Conservation (phyloP, 2,329 filamentous ascomycete species). For the Pseudocercospora vitis region DNA sequence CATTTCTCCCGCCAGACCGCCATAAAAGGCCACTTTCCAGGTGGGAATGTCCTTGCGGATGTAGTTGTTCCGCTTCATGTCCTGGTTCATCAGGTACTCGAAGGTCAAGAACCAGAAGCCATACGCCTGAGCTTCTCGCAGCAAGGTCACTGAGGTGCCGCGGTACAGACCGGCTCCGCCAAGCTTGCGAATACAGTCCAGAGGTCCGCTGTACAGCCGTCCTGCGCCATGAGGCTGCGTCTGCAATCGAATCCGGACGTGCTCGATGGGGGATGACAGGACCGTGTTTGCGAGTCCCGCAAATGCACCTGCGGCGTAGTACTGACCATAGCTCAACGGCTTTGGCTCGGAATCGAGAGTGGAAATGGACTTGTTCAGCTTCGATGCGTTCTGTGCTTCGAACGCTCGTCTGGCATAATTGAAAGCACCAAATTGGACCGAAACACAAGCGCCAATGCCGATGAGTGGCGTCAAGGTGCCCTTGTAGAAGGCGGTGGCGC, state of each 20-base stretch:
- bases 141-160: constrained; percentile 79
- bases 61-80: constrained; percentile 74
- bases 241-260: constrained; percentile 92
- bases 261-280: constrained; percentile 90
- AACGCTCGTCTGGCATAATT: constrained; percentile 85
- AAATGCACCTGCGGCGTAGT: constrained; percentile 87
- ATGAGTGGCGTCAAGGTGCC: constrained; percentile 92
- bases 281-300: constrained; percentile 87
- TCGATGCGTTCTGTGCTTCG: constrained; percentile 67
- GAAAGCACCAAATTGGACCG: constrained; percentile 98
- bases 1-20: constrained; percentile 88
- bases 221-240: constrained; percentile 86
- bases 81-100: constrained; percentile 92
- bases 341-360: constrained; percentile 30
- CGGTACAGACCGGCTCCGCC: constrained; percentile 76
- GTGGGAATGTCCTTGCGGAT: constrained; percentile 74
- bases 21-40: constrained; percentile 87
- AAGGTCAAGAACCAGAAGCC: constrained; percentile 94
- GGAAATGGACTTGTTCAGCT: constrained; percentile 33
- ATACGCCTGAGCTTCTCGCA: constrained; percentile 91
- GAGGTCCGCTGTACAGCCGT: constrained; percentile 76
- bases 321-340: constrained; percentile 75
- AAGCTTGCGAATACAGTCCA: constrained; percentile 89
- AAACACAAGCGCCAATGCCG: constrained; percentile 91
- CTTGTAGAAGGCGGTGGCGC: constrained; percentile 93